phyloP scores from a whole-genome alignment of 148 eudicot genomes.

The Camellia lanceoleosa region DNA sequence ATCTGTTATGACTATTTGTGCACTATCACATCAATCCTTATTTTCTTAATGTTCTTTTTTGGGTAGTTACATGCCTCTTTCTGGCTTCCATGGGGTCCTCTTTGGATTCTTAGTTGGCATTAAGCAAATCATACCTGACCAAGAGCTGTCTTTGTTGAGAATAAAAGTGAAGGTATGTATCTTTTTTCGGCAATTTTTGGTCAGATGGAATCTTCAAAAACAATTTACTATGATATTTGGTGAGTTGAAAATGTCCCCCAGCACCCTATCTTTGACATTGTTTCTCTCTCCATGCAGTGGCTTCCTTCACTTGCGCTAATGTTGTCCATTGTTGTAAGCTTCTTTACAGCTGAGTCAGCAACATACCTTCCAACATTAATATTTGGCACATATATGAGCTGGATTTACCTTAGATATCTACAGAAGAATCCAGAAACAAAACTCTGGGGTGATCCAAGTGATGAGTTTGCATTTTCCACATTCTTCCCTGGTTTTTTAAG shows the following conservation, averaged over 20 bases:
- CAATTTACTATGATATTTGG: not conserved
- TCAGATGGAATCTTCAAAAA: not conserved
- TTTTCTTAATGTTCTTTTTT: slow-evolving; percentile 17
- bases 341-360: slow-evolving; percentile 61
- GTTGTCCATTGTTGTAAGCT: slow-evolving; percentile 54
- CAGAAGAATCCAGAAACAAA: slow-evolving; percentile 82
- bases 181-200: not conserved
- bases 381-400: slow-evolving; percentile 87
- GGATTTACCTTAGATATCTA: slow-evolving; percentile 91
- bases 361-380: slow-evolving; percentile 75
- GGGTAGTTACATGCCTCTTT: slow-evolving; percentile 81
- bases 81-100: slow-evolving; percentile 92
- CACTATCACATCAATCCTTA: slow-evolving; percentile 11
- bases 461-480: slow-evolving; percentile 88
- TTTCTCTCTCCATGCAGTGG: slow-evolving; percentile 66
- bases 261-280: not conserved
- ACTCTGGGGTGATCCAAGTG: slow-evolving; percentile 93
- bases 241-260: not conserved
- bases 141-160: slow-evolving; percentile 66
- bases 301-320: slow-evolving; percentile 70
- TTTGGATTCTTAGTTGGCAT: slow-evolving; percentile 87
- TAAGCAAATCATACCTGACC: slow-evolving; percentile 94
- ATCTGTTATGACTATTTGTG: not conserved
- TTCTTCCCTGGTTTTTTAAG: slow-evolving; percentile 86
- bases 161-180: slow-evolving; percentile 75